Base-by-base conservation (phyloP, 805 yeast genomes). In the Kazachstania bromeliacearum region DNA sequence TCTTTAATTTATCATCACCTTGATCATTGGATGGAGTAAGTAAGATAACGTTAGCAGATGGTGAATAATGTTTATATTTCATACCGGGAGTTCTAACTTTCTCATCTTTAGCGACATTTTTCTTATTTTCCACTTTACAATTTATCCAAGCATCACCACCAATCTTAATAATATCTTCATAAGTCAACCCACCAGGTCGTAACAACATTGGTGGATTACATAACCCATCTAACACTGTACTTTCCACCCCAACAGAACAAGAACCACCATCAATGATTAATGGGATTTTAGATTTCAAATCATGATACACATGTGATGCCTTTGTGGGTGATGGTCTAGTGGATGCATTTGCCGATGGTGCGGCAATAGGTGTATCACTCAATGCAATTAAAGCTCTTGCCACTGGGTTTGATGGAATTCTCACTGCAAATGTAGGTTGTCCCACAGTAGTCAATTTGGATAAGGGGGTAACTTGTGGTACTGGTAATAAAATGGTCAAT, bases 301-400 rank as follows among this genome's bases (percentile, higher is more conserved):
- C 98, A 50, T 76, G 75, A 46, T 62, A 73, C 0, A 92, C 98
- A 55, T 92, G 98, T 7, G 69, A 60, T 0, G 98, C 97, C 23
- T 69, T 51, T 0, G 98, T 92, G 1, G 97, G 96, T 14, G 95
- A 82, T 1, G 98, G 98, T 34, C 85, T 66, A 0, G 98, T 92
- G 2, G 96, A 85, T 1, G 96, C 89, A 59, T 92, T 92, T 2
- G 98, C 98, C 1, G 95, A 85, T 0, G 98, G 98, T 0, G 98
- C 98, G 1, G 98, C 98, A 25, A 92, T 60, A 1, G 98, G 97
- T 2, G 82, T 72, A 45, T 87, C 92, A 36, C 94, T 75, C 9
- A 83, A 50, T 2, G 85, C 82, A 36, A 92, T 87, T 31, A 92
- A 63, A 0, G 97, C 95, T 42, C 98, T 66, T 0, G 97, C 97